Evolutionary conservation across 164 flowering plant genomes (phyloP).

Genomic region (Amborella trichopoda): DNA sequence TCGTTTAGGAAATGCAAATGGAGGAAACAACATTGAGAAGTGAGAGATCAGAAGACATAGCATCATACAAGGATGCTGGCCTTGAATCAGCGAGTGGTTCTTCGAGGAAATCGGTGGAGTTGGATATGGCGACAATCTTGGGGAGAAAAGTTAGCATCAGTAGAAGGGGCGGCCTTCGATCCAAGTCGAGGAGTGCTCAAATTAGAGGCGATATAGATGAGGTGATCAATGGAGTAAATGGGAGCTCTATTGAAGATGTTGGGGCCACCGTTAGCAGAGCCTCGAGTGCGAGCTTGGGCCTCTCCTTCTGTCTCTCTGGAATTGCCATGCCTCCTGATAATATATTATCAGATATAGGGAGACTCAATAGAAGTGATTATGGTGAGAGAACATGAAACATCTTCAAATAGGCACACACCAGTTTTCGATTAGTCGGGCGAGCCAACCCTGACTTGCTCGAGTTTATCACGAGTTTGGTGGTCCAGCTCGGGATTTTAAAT

Average conservation of each 20-base stretch:
- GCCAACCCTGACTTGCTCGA: too few relatives aligned
- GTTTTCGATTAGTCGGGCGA: neutral
- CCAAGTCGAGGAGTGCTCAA: constrained; percentile 9
- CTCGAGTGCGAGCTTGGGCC: neutral
- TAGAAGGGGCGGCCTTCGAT: neutral
- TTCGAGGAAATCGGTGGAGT: too few relatives aligned
- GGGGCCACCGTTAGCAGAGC: constrained; percentile 3
- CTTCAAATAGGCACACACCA: too few relatives aligned
- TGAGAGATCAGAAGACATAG: too few relatives aligned
- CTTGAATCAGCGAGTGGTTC: too few relatives aligned
- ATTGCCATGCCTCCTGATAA: constrained; percentile 4
- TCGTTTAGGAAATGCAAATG: too few relatives aligned
- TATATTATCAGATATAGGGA: constrained; percentile 1
- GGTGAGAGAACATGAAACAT: constrained; percentile 2
- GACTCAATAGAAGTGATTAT: neutral
- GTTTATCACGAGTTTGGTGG: too few relatives aligned
- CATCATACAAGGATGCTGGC: too few relatives aligned
- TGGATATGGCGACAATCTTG: too few relatives aligned
- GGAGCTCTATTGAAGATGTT: constrained; percentile 1
- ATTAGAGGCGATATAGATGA: constrained; percentile 9
- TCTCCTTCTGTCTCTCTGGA: constrained; percentile 1
- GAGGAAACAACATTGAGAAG: too few relatives aligned
- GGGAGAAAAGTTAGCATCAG: constrained; percentile 3
- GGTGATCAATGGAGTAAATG: neutral
- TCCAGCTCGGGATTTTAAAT: neutral